phyloP scores from a whole-genome alignment of 495 filamentous ascomycete genomes.

The Letharia lupina region DNA sequence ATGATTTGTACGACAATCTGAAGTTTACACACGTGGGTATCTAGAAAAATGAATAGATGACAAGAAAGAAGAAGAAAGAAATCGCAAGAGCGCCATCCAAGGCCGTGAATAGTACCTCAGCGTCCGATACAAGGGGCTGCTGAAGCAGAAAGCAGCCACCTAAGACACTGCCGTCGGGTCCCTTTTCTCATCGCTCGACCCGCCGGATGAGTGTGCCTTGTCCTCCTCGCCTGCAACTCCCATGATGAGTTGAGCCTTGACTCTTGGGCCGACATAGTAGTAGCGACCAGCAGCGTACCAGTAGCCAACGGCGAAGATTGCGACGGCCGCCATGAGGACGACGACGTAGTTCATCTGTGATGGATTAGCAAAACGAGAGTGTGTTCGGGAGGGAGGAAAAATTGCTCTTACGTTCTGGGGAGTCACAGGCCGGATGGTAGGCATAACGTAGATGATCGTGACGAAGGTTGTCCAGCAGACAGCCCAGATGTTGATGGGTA shows the following conservation, averaged over 20 bases:
- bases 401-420: constrained; percentile 32
- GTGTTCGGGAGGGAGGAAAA: background rate
- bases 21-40: background rate
- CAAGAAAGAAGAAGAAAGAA: background rate
- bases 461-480: constrained; percentile 54
- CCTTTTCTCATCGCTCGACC: constrained; percentile 11
- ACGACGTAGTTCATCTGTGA: constrained; percentile 38
- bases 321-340: constrained; percentile 41
- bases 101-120: background rate
- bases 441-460: constrained; percentile 52
- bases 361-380: background rate
- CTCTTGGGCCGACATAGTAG: constrained; percentile 46
- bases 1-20: background rate
- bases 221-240: constrained; percentile 14
- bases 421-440: constrained; percentile 46
- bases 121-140: background rate
- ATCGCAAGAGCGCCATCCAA: background rate
- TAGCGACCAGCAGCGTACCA: constrained; percentile 43
- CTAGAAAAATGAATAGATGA: background rate
- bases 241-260: constrained; percentile 33
- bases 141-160: background rate
- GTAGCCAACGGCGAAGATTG: constrained; percentile 39
- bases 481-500: constrained; percentile 44
- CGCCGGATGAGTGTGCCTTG: constrained; percentile 3
- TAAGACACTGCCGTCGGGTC: background rate